Conservation (phyloP, 768 basidiomycete species). For the Exsudoporus frostii region DNA sequence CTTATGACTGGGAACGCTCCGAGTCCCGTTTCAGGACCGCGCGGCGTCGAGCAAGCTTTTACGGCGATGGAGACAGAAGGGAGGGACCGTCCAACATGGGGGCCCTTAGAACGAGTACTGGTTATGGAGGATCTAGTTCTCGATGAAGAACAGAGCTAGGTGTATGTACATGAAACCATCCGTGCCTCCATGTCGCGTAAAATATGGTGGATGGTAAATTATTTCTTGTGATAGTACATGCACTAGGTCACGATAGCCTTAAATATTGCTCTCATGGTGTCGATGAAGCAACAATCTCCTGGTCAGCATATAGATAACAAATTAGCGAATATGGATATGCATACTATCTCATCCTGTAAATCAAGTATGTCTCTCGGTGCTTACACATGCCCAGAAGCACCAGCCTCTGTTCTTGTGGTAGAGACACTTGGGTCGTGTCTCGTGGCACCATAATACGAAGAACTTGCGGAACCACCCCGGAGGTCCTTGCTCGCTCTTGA, state of each 20-base stretch:
- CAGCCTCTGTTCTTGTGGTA: constrained; percentile 3
- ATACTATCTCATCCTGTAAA: neutral
- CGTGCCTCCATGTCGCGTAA: neutral
- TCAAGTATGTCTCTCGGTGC: neutral
- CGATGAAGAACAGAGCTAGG: constrained; percentile 39
- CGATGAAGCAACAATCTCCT: neutral
- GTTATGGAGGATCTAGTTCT: constrained; percentile 73
- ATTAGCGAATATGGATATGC: constrained; percentile 19
- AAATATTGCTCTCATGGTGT: no score
- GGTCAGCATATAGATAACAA: neutral
- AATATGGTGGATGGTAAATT: neutral
- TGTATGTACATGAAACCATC: neutral
- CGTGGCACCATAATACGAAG: constrained; percentile 21
- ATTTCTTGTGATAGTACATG: constrained; percentile 1
- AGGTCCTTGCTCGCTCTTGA: constrained; percentile 40
- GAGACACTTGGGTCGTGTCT: constrained; percentile 6
- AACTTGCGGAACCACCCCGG: constrained; percentile 29
- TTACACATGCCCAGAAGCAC: constrained; percentile 4
- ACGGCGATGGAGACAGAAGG: constrained; percentile 48
- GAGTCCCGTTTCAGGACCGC: constrained; percentile 27
- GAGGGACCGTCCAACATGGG: constrained; percentile 72
- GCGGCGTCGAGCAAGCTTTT: constrained; percentile 25
- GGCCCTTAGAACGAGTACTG: constrained; percentile 71
- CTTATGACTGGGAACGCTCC: constrained; percentile 63
- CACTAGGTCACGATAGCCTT: neutral